These are phyloP conservation scores for Salvia hispanica DNA, from an alignment of 257 asterid genomes.

Conservation along the genomic window DNA sequence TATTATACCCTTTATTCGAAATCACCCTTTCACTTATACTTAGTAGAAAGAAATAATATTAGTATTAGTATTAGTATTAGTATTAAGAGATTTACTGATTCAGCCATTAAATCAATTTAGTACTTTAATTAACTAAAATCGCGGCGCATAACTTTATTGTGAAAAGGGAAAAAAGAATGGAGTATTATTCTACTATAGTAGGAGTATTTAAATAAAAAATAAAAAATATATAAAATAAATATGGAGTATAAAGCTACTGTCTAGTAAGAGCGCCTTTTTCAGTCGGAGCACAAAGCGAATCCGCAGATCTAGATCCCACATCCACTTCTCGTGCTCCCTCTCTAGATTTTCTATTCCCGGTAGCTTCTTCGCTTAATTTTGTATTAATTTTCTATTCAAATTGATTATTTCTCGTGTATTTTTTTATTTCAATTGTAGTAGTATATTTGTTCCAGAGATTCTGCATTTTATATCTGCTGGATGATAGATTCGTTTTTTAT, in stretches of 20 bases:
- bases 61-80: too few species aligned
- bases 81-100: too few species aligned
- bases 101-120: too few species aligned
- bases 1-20: too few species aligned
- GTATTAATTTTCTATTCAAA: neutral
- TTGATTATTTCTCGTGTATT: neutral
- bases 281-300: neutral
- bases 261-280: conserved; percentile 30
- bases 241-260: conserved; percentile 24
- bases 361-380: conserved; percentile 16
- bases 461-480: neutral
- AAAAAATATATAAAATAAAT: too few species aligned
- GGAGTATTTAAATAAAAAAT: too few species aligned
- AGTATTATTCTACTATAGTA: too few species aligned
- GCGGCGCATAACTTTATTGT: too few species aligned
- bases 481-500: neutral
- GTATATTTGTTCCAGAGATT: neutral
- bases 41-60: too few species aligned
- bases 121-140: too few species aligned
- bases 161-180: too few species aligned
- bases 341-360: conserved; percentile 34
- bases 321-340: conserved; percentile 27
- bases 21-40: too few species aligned
- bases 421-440: neutral
- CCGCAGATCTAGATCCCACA: conserved; percentile 62